A percentile compares a stretch with the other conserved stretches of the same genome.
Conservation (phyloP, 1,284 basidiomycete species). For the Phellopilus nigrolimitatus region DNA sequence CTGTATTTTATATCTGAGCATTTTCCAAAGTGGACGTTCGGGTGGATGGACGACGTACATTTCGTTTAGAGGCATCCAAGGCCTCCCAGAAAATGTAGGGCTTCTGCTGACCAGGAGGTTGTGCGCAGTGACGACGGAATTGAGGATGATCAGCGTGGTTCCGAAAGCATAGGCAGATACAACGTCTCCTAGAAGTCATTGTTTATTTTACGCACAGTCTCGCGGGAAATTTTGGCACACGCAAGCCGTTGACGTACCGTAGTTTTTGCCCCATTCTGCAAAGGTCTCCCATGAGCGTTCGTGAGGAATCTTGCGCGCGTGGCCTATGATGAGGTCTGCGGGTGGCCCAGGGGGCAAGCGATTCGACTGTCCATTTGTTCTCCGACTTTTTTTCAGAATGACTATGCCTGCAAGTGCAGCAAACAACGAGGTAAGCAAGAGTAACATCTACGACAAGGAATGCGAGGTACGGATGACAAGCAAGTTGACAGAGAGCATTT, state of each 20-base stretch:
- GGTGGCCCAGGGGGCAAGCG: slow-evolving; percentile 6
- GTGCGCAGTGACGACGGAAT: slow-evolving; percentile 27
- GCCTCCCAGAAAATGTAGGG: slow-evolving; percentile 29
- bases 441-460: too few species aligned
- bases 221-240: not conserved
- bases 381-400: not conserved
- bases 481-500: too few species aligned
- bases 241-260: too few species aligned
- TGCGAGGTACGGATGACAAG: too few species aligned
- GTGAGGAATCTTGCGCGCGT: not conserved
- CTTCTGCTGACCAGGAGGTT: slow-evolving; percentile 33
- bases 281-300: slow-evolving; percentile 21
- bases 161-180: slow-evolving; percentile 26
- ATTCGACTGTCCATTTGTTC: not conserved
- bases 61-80: slow-evolving; percentile 6
- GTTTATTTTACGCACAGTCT: not conserved
- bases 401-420: not conserved
- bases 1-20: not conserved
- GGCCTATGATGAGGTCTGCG: slow-evolving; percentile 10
- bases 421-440: too few species aligned
- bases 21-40: too few species aligned
- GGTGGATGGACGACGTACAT: not conserved
- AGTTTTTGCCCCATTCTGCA: slow-evolving; percentile 22
- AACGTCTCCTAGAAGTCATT: slow-evolving; percentile 20
- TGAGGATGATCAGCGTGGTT: slow-evolving; percentile 30